These are phyloP conservation scores for Coleophoma crateriformis DNA, from an alignment of 2,329 filamentous ascomycete species.

Conservation along the genomic window DNA sequence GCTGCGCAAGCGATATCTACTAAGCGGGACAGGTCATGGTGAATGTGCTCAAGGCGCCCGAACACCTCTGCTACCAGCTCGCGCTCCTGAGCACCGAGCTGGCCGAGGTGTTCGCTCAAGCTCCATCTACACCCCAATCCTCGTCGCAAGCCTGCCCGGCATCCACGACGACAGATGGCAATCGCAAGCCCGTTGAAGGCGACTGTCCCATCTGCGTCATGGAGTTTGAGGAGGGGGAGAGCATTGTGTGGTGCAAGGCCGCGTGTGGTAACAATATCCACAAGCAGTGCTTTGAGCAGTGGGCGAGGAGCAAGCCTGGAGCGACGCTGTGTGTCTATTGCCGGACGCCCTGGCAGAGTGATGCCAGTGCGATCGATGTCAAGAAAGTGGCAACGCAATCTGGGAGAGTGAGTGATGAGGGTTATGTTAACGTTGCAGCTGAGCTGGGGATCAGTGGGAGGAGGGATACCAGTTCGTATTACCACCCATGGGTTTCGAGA, in stretches of 20 bases:
- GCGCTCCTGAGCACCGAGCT: constrained; percentile 55
- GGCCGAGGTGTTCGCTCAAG: constrained; percentile 45
- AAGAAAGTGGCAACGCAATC: constrained; percentile 21
- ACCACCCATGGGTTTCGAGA: constrained; percentile 15
- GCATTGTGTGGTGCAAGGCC: constrained; percentile 51
- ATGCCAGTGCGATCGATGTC: constrained; percentile 38
- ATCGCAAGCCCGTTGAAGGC: constrained; percentile 53
- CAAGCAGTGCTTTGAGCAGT: constrained; percentile 46
- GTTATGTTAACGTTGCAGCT: constrained; percentile 56
- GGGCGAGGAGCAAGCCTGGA: constrained; percentile 41
- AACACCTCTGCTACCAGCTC: constrained; percentile 51
- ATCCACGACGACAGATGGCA: constrained; percentile 30
- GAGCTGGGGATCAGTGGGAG: constrained; percentile 50
- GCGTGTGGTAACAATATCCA: constrained; percentile 61
- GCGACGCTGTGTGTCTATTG: constrained; percentile 53
- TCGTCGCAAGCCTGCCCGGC: constrained; percentile 25
- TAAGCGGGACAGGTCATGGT: constrained; percentile 38
- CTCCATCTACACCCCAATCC: constrained; percentile 41
- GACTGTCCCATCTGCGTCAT: constrained; percentile 60
- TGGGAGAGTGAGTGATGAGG: constrained; percentile 38
- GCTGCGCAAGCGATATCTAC: not conserved
- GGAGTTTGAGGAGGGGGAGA: constrained; percentile 40
- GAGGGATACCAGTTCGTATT: constrained; percentile 38
- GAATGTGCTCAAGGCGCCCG: constrained; percentile 49
- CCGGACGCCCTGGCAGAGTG: constrained; percentile 47